These are phyloP conservation scores for Penicillium brevicompactum DNA, from an alignment of 2,329 filamentous ascomycete genomes.

Conservation along the genomic window DNA sequence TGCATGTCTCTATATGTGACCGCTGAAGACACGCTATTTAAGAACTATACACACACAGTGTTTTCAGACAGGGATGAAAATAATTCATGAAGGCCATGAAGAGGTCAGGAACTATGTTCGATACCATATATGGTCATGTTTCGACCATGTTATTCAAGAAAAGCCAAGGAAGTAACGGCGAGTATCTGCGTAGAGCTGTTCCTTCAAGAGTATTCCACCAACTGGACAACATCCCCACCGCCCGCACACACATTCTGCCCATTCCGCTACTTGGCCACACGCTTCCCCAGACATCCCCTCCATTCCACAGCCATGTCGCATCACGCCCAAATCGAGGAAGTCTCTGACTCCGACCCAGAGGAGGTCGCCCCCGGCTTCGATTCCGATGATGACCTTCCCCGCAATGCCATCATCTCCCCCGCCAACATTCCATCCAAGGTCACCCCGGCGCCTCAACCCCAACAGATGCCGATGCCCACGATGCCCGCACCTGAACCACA, in stretches of 20 bases:
- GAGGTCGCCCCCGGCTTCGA: slow-evolving; percentile 78
- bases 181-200: too few relatives aligned
- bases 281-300: slow-evolving; percentile 16
- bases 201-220: neutral
- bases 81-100: too few relatives aligned
- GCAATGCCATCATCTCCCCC: slow-evolving; percentile 42
- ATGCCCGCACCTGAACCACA: slow-evolving; percentile 43
- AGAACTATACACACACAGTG: too few relatives aligned
- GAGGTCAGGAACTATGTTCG: too few relatives aligned
- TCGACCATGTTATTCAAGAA: too few relatives aligned
- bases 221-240: slow-evolving; percentile 6
- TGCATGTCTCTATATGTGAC: too few relatives aligned
- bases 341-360: slow-evolving; percentile 87
- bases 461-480: slow-evolving; percentile 15
- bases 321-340: slow-evolving; percentile 86
- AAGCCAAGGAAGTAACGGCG: too few relatives aligned
- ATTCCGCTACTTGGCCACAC: slow-evolving; percentile 20
- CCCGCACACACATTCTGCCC: slow-evolving; percentile 22
- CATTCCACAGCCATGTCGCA: slow-evolving; percentile 63
- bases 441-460: slow-evolving; percentile 7
- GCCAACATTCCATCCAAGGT: slow-evolving; percentile 29
- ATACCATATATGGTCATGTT: too few relatives aligned
- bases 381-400: slow-evolving; percentile 41
- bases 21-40: too few relatives aligned
- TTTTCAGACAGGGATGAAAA: too few relatives aligned